Evolutionary conservation across 2,329 filamentous ascomycete genomes (phyloP).

Genomic region (Cercospora sesami): DNA sequence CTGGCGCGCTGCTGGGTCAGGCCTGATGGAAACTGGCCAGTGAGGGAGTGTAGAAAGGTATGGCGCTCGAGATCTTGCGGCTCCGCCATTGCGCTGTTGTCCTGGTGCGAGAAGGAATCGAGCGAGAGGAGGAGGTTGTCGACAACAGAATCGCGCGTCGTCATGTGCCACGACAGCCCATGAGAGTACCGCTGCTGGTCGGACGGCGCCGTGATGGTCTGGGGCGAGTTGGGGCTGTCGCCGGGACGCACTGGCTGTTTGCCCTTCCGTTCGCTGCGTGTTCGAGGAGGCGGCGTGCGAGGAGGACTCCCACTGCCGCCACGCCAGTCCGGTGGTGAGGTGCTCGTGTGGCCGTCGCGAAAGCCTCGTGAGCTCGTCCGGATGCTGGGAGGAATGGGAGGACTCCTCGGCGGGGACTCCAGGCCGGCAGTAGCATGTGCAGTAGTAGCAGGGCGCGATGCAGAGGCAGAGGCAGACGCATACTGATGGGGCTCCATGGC

Average conservation of each 20-base stretch:
- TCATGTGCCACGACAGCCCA: slow-evolving; percentile 77
- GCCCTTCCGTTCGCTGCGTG: slow-evolving; percentile 16
- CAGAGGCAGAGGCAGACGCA: slow-evolving; percentile 8
- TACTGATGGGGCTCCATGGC: slow-evolving; percentile 10
- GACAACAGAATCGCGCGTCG: slow-evolving; percentile 86
- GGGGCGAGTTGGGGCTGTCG: slow-evolving; percentile 9
- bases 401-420: slow-evolving; percentile 12
- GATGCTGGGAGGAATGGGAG: slow-evolving; percentile 7
- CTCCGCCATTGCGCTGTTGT: slow-evolving; percentile 22
- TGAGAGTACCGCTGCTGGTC: slow-evolving; percentile 60
- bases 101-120: slow-evolving; percentile 66
- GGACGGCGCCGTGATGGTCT: slow-evolving; percentile 4
- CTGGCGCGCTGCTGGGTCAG: slow-evolving; percentile 45
- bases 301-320: slow-evolving; percentile 12
- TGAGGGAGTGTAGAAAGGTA: slow-evolving; percentile 24
- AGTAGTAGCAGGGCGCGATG: slow-evolving; percentile 1
- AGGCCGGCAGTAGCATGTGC: slow-evolving; percentile 8
- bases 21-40: slow-evolving; percentile 13
- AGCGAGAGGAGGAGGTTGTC: slow-evolving; percentile 94
- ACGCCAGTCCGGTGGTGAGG: background rate
- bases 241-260: slow-evolving; percentile 18
- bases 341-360: background rate
- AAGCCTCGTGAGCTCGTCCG: slow-evolving; percentile 14
- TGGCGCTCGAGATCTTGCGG: slow-evolving; percentile 25
- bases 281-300: slow-evolving; percentile 19